Evolutionary conservation across 192 early-diverging fungal species (phyloP), one percentile per base, ranked within the genome.

Genomic region (Coemansia sp.): DNA sequence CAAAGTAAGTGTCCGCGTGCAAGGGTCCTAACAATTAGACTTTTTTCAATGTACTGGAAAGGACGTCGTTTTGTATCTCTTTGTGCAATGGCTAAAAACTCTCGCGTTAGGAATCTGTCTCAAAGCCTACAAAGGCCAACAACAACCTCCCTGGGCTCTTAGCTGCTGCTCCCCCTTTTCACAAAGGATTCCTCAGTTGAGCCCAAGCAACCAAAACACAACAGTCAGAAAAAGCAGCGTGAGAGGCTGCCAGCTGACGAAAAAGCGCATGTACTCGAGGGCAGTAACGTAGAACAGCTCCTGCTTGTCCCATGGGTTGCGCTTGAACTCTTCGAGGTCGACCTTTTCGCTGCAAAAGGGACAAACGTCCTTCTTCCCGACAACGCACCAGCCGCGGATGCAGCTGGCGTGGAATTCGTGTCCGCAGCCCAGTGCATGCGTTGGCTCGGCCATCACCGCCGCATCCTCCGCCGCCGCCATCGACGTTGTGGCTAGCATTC

Each of bases 341-440:
- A 81, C 82, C 56, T 81, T 81, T 50, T 83, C 82, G 40, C 65
- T 59, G 54, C 82, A 83, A 44, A 72, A 77, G 36, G 82, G 82
- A 34, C 82, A 83, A 8, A 67, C 50, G n/a, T 80, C 74, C 23
- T 67, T 63, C 61, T 83, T 83, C 9, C 82, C 82, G 40, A 83
- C 57, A 4, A 83, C 66, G 36, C 78, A 79, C 82, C 82, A 83
- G 19, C 82, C 82, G 34, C 78, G 77, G 47, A 83, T 81, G 31
- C 82, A 83, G 22, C 62, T 70, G 11, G 78, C 73, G 23, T 83
- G 82, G 70, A 83, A 83, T 56, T 57, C 74, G 45, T 82, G 79
- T 19, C 62, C 62, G 29, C 79, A 82, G 6, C 44, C 67, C 28
- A 82, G 61, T 6, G 31, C 37, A 50, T 82, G 74, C 15, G 61